Percentiles rank a stretch among this genome's conserved stretches.
Conservation (phyloP, 1,284 basidiomycete genomes). For the Fomitopsis palustris region DNA sequence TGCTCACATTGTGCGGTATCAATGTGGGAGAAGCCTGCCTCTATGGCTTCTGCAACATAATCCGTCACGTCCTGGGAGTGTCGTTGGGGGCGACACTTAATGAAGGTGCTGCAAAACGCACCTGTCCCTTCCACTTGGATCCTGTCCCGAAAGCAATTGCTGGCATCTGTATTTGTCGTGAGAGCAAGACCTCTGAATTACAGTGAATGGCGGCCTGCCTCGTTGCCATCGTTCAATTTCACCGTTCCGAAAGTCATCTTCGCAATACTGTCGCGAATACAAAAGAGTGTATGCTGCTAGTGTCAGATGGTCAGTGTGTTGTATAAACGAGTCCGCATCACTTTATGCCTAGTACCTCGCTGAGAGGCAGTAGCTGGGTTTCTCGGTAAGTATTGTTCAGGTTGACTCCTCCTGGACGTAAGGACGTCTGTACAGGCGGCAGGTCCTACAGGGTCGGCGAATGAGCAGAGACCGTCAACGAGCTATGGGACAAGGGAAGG, state of each 20-base stretch:
- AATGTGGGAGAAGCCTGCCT: slow-evolving; percentile 33
- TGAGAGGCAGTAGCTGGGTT: too few species aligned
- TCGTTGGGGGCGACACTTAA: background rate
- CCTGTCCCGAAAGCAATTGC: slow-evolving; percentile 31
- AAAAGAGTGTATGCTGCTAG: too few species aligned
- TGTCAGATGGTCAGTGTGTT: too few species aligned
- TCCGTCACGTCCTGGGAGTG: slow-evolving; percentile 29
- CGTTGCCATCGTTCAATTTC: slow-evolving; percentile 28
- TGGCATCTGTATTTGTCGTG: slow-evolving; percentile 20
- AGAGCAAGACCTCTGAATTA: background rate
- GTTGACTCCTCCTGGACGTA: too few species aligned
- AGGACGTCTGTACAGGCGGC: too few species aligned
- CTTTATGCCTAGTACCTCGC: too few species aligned
- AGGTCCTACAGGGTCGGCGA: too few species aligned
- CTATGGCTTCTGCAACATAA: slow-evolving; percentile 31
- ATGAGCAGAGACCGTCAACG: too few species aligned
- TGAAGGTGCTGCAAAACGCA: slow-evolving; percentile 3
- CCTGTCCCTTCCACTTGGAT: slow-evolving; percentile 32
- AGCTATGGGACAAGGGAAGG: too few species aligned
- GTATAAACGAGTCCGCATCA: too few species aligned
- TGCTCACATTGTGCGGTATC: slow-evolving; percentile 32
- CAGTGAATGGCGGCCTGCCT: slow-evolving; percentile 13
- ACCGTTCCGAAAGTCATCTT: slow-evolving; percentile 27
- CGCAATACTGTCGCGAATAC: background rate
- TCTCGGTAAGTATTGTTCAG: too few species aligned